Percentiles rank a stretch among this genome's conserved stretches.
phyloP scores from a whole-genome alignment of 129 eudicot species.

The Solidago caesia region DNA sequence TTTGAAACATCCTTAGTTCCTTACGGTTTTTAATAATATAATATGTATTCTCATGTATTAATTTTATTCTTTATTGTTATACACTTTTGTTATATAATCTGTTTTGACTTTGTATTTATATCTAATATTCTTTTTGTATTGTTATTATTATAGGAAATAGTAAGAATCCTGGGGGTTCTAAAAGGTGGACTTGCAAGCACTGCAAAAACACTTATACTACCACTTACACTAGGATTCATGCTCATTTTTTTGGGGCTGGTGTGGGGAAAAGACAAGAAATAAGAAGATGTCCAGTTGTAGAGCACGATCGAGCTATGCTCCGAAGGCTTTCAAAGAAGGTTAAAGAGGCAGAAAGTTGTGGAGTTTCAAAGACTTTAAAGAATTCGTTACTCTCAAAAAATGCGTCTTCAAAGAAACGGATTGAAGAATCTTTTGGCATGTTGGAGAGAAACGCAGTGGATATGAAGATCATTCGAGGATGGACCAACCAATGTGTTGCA shows the following conservation, averaged over 20 bases:
- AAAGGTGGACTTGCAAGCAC: too few species aligned
- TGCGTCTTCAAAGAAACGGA: background rate
- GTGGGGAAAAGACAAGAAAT: background rate
- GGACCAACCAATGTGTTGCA: background rate
- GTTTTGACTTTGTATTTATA: too few species aligned
- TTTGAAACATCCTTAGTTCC: too few species aligned
- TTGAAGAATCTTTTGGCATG: constrained; percentile 14
- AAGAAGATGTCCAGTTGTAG: background rate
- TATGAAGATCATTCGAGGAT: constrained; percentile 3
- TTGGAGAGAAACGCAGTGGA: constrained; percentile 14
- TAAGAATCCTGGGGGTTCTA: background rate
- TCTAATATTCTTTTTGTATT: too few species aligned
- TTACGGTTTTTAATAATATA: too few species aligned
- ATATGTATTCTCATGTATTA: too few species aligned
- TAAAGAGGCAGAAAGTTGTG: background rate
- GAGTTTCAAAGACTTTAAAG: background rate
- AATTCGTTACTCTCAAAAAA: background rate
- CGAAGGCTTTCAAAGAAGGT: background rate
- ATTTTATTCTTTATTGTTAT: too few species aligned
- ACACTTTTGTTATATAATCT: too few species aligned
- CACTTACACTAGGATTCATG: background rate
- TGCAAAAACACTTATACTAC: background rate
- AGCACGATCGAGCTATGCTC: background rate
- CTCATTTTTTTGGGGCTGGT: background rate
- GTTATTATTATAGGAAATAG: background rate